Percentiles rank a stretch among this genome's conserved stretches.
Evolutionary conservation across 768 basidiomycete species (phyloP).

Genomic region (Tephrocybe rancida): DNA sequence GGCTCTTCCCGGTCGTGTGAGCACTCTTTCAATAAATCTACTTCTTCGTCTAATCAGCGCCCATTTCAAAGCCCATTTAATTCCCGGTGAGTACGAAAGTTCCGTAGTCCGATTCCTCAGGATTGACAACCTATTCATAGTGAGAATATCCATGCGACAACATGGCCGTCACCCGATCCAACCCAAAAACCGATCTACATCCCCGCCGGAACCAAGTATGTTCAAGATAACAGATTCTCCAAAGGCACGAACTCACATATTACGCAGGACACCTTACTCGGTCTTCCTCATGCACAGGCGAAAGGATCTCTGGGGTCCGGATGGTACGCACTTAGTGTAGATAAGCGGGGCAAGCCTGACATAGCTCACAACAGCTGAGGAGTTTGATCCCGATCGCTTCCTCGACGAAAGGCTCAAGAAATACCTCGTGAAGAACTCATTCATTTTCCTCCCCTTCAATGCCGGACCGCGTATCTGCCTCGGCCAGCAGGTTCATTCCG

Average conservation of each 20-base stretch:
- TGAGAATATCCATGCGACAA: constrained; percentile 47
- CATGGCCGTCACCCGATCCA: constrained; percentile 48
- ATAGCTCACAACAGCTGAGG: constrained; percentile 43
- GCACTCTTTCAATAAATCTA: constrained; percentile 12
- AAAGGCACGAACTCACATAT: neutral
- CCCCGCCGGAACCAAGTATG: constrained; percentile 47
- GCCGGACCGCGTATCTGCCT: constrained; percentile 62
- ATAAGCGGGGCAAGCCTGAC: neutral
- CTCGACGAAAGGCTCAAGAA: constrained; percentile 63
- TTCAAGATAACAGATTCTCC: constrained; percentile 20
- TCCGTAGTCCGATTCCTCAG: neutral
- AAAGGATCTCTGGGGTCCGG: constrained; percentile 71
- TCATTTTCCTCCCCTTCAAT: constrained; percentile 73
- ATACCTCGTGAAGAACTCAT: constrained; percentile 63
- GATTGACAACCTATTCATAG: constrained; percentile 23
- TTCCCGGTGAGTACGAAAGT: constrained; percentile 32
- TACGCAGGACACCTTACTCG: constrained; percentile 47
- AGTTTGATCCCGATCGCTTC: constrained; percentile 75
- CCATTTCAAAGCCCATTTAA: constrained; percentile 45
- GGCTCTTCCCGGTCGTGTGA: constrained; percentile 60
- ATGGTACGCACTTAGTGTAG: constrained; percentile 43
- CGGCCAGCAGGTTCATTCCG: constrained; percentile 48
- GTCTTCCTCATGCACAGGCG: constrained; percentile 69
- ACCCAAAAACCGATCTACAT: constrained; percentile 53
- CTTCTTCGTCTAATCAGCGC: neutral